Evolutionary conservation across 2,329 filamentous ascomycete species (phyloP).

Genomic region (Exophiala dermatitidis): DNA sequence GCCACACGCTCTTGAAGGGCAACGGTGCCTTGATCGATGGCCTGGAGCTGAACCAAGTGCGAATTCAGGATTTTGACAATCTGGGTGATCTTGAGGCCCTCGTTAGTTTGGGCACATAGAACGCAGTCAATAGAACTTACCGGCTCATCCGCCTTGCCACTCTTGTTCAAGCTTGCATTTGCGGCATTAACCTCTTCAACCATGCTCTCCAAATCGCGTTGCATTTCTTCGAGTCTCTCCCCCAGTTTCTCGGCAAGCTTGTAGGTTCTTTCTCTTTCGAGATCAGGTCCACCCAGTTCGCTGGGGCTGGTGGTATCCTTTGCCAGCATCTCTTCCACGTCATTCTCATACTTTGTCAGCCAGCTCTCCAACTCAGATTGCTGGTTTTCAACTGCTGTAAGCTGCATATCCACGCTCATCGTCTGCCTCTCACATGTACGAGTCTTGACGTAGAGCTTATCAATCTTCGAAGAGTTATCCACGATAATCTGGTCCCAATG

Average conservation of each 20-base stretch:
- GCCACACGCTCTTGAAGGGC: slow-evolving; percentile 74
- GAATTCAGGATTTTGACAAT: slow-evolving; percentile 93
- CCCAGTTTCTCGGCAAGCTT: slow-evolving; percentile 91
- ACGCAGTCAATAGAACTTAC: slow-evolving; percentile 47
- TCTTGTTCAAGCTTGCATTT: slow-evolving; percentile 81
- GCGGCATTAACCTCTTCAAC: slow-evolving; percentile 97
- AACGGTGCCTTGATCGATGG: slow-evolving; percentile 80
- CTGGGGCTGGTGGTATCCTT: slow-evolving; percentile 50
- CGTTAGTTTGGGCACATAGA: slow-evolving; percentile 8
- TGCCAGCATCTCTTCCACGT: slow-evolving; percentile 81
- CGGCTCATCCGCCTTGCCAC: slow-evolving; percentile 77
- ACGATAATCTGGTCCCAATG: slow-evolving; percentile 88
- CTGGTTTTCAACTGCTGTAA: slow-evolving; percentile 81
- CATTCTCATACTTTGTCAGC: slow-evolving; percentile 83
- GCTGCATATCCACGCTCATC: slow-evolving; percentile 85
- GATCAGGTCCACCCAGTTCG: slow-evolving; percentile 77
- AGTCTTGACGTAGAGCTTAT: slow-evolving; percentile 83
- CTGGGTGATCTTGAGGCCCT: slow-evolving; percentile 64
- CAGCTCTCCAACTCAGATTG: slow-evolving; percentile 84
- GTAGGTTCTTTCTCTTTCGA: slow-evolving; percentile 90
- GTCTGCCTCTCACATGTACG: slow-evolving; percentile 91
- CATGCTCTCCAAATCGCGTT: slow-evolving; percentile 87
- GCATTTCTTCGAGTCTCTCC: slow-evolving; percentile 86
- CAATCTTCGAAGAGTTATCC: slow-evolving; percentile 90
- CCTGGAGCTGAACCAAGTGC: slow-evolving; percentile 84